These are phyloP conservation scores for Dalechampia spathulata DNA, from an alignment of 441 rosid species.

Conservation along the genomic window DNA sequence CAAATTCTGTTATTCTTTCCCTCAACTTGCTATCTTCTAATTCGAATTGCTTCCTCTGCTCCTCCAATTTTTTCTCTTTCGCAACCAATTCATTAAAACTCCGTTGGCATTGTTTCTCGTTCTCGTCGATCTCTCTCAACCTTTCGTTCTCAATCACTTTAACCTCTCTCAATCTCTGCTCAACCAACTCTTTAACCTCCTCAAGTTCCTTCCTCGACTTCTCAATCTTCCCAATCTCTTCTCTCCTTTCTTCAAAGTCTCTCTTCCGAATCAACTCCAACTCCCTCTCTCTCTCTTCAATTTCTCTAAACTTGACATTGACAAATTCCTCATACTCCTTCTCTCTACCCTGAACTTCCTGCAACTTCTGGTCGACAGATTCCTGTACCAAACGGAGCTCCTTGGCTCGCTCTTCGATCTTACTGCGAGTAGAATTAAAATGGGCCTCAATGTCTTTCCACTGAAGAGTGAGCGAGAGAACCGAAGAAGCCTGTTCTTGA, in stretches of 20 bases:
- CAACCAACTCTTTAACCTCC: background rate
- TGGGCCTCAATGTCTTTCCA: slow-evolving; percentile 22
- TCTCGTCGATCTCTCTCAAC: background rate
- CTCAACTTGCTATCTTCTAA: background rate
- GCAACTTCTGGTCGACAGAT: background rate
- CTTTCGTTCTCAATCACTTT: no score
- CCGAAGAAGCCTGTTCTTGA: slow-evolving; percentile 5
- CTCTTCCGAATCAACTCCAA: background rate
- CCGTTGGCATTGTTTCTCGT: background rate
- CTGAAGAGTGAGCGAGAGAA: slow-evolving; percentile 13
- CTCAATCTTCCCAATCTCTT: background rate
- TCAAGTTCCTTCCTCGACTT: background rate
- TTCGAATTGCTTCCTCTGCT: no score
- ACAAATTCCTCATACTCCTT: background rate
- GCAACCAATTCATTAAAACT: background rate
- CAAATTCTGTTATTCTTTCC: slow-evolving; percentile 3
- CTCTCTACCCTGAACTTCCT: background rate
- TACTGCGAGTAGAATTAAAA: background rate
- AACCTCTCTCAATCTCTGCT: background rate
- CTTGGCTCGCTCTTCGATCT: slow-evolving; percentile 7
- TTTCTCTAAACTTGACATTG: background rate
- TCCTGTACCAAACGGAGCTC: background rate
- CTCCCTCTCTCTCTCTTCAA: slow-evolving; percentile 1
- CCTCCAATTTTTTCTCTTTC: slow-evolving; percentile 1
- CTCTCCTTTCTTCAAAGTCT: background rate